A percentile compares a stretch with the other conserved stretches of the same genome.
These are phyloP conservation scores for Sphaerobolus stellatus DNA, from an alignment of 1,284 basidiomycete species.

Conservation along the genomic window DNA sequence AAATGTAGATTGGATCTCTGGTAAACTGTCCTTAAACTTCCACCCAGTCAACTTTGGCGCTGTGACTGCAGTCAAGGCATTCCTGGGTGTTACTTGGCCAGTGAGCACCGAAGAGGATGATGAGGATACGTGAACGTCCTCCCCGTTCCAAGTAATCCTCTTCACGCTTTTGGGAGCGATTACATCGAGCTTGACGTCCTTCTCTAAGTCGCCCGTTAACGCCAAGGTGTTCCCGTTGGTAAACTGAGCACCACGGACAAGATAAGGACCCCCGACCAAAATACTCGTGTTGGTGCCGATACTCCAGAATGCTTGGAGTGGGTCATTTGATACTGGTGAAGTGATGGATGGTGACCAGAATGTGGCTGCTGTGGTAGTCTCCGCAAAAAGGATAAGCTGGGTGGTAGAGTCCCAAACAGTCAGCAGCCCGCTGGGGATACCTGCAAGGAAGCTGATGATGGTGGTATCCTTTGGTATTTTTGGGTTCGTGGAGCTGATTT, in stretches of 20 bases:
- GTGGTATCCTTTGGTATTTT: conserved; percentile 36
- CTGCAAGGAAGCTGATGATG: conserved; percentile 50
- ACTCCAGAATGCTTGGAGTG: conserved; percentile 47
- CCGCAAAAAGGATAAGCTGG: conserved; percentile 66
- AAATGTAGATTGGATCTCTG: conserved; percentile 58
- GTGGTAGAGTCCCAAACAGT: conserved; percentile 63
- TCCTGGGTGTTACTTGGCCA: conserved; percentile 24
- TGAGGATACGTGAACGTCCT: conserved; percentile 31
- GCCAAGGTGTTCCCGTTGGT: conserved; percentile 39
- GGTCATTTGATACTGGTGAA: conserved; percentile 23
- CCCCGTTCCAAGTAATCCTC: conserved; percentile 69
- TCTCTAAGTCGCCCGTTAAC: conserved; percentile 49
- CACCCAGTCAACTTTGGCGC: conserved; percentile 52
- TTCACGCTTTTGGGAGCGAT: conserved; percentile 52
- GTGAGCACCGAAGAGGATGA: conserved; percentile 21
- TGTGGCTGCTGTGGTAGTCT: conserved; percentile 58
- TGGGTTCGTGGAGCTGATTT: too few relatives aligned
- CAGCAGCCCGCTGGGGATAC: conserved; percentile 56
- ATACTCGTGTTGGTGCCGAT: conserved; percentile 52
- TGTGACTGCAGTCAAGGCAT: conserved; percentile 9
- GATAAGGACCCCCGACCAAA: conserved; percentile 57
- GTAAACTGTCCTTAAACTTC: conserved; percentile 70
- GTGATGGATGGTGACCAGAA: conserved; percentile 55
- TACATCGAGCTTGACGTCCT: conserved; percentile 44
- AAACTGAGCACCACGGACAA: conserved; percentile 50